Base-by-base conservation (phyloP, 2,329 filamentous ascomycete genomes). In the Beauveria brongniartii region DNA sequence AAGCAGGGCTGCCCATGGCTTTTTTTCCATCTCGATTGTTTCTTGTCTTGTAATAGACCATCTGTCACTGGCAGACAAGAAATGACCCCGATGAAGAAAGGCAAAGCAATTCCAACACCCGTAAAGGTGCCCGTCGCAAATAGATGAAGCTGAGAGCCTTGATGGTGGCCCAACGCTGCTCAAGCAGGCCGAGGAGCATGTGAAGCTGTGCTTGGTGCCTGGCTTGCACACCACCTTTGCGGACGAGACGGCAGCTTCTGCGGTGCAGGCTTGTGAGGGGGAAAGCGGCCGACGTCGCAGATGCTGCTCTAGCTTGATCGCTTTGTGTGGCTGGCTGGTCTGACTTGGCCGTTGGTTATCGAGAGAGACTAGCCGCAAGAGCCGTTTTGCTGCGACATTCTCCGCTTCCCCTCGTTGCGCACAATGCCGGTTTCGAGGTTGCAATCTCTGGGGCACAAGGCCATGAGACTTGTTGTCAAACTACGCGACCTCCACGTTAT, bases 161-260 rank as follows among this genome's bases (percentile, higher is more conserved):
- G 41, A 46, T 44, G 50, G 30, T 24, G 20, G n/a, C 50, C 5
- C 14, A 41, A 41, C 14, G 51, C 14, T 9, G 14, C 18, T 51
- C 18, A 51, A 3, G 20, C 30, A 43, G 12, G 20, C 55, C 54
- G 54, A 56, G 43, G 30, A 57, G 44, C 55, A 57, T 57, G 55
- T 57, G 55, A 57, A 57, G 41, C 12, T 41, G 26, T 37, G 26
- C 30, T 57, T 50, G 46, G 55, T 50, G 46, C 55, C 46, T 57
- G 55, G 41, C 55, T 37, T 26, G 44, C 55, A 50, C 43, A 14
- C 20, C 55, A 48, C 20, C 44, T 40, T 48, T 14, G n/a, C 40
- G 16, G 41, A 18, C 6, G 53, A 46, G 26, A 37, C 20, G 24
- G 5, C 26, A 28, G 18, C 43, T 37, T 48, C 5, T 24, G 41